Evolutionary conservation across 2,329 filamentous ascomycete genomes (phyloP), one percentile per base, ranked within the genome.

Genomic region (Botrytis paeoniae): DNA sequence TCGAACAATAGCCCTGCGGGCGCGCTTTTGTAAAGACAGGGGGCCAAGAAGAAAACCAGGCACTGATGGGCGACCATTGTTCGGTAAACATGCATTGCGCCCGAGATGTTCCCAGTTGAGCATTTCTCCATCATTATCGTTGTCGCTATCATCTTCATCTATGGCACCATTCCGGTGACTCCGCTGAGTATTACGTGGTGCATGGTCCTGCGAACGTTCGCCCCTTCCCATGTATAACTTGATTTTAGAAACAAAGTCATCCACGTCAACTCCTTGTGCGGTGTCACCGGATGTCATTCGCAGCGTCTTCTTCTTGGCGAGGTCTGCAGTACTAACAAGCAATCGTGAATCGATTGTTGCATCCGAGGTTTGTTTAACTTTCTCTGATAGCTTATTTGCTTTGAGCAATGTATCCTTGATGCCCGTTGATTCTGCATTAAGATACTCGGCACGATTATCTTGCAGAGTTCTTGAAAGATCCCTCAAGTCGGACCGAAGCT

Each of bases 221-320:
- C 92, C 51, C 88, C 86, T 35, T 89, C 75, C 89, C 94, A 98
- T 98, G 80, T 93, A 98, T 5, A 88, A 89, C 74, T 97, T 94
- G 81, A 92, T 95, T 82, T 97, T 97, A 0, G 93, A 92, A 22
- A 98, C 89, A 79, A 98, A 97, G 78, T 97, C 93, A 75, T 98
- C 95, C 0, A 97, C 86, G 79, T 98, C 95, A 35, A 99, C 84
- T 12, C 94, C 93, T 69, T 92, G 89, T 4, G 89, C 89, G 2
- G 87, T 84, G 78, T 92, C 91, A 10, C 94, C 94, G 43, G 93
- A 86, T 1, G 92, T 89, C 39, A 97, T 86, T 69, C 91, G 89
- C 61, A 91, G 86, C 0, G 93, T 91, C 80, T 94, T 94, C 77
- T 93, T 93, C 78, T 92, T 91, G 0, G 92, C 91, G 7, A 97